These are phyloP conservation scores for Verticillium albo-atrum DNA, from an alignment of 2,329 filamentous ascomycete genomes.

Conservation along the genomic window DNA sequence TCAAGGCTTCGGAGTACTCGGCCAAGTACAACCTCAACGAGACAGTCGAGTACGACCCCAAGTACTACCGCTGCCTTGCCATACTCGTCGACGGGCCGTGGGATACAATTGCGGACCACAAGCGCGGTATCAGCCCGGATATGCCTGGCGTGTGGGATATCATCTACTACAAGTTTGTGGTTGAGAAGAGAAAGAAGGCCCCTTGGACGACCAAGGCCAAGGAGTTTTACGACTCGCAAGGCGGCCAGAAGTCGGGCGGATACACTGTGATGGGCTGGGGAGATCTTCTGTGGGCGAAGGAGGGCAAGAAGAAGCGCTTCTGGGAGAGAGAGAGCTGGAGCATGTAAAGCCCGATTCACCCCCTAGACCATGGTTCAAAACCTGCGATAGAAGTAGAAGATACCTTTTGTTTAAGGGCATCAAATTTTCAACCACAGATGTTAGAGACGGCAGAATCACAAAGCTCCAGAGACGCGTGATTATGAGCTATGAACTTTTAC, in stretches of 20 bases:
- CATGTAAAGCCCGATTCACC: neutral
- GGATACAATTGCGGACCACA: slow-evolving; percentile 20
- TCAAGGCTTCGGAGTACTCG: slow-evolving; percentile 30
- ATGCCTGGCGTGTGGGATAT: slow-evolving; percentile 16
- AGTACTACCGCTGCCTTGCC: slow-evolving; percentile 32
- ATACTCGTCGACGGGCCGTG: slow-evolving; percentile 33
- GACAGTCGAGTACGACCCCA: slow-evolving; percentile 27
- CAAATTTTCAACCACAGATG: too few species aligned
- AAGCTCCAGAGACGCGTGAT: too few species aligned
- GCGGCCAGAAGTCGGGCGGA: neutral
- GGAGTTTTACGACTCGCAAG: neutral
- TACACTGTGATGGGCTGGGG: neutral
- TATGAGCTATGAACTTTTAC: too few species aligned
- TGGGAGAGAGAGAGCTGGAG: neutral
- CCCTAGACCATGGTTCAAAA: neutral
- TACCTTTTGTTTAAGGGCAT: too few species aligned
- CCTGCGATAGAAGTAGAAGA: too few species aligned
- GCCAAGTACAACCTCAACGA: slow-evolving; percentile 32
- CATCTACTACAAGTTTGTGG: slow-evolving; percentile 26
- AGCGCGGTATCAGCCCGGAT: slow-evolving; percentile 13
- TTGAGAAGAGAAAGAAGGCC: slow-evolving; percentile 16
- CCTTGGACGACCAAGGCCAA: slow-evolving; percentile 7
- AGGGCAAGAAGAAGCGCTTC: neutral
- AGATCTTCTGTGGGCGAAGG: neutral
- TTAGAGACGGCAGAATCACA: too few species aligned